phyloP scores from a whole-genome alignment of 2,329 filamentous ascomycete genomes.

The Tolypocladium guangdongense region DNA sequence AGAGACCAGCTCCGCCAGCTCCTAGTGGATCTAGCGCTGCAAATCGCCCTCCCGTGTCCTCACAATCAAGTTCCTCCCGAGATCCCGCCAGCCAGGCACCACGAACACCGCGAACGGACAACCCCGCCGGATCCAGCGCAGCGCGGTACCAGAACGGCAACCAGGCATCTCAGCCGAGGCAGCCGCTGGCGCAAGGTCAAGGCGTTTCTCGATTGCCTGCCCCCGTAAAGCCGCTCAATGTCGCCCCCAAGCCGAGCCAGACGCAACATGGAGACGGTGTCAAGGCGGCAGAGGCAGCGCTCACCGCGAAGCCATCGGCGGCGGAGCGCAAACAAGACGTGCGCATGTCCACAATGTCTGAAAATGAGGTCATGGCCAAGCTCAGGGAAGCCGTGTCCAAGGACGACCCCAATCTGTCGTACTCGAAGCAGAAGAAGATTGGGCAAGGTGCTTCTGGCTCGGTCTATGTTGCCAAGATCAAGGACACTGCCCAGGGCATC shows the following conservation, averaged over 20 bases:
- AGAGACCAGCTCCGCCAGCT: slow-evolving; percentile 72
- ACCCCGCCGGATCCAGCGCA: slow-evolving; percentile 34
- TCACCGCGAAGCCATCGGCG: slow-evolving; percentile 69
- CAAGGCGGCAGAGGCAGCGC: slow-evolving; percentile 80
- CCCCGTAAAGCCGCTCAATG: slow-evolving; percentile 69
- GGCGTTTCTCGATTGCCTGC: slow-evolving; percentile 41
- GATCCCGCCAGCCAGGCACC: slow-evolving; percentile 30
- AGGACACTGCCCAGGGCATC: slow-evolving; percentile 77
- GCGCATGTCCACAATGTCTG: slow-evolving; percentile 97
- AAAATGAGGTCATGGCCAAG: slow-evolving; percentile 93
- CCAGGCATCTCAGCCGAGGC: slow-evolving; percentile 39
- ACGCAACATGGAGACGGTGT: slow-evolving; percentile 51
- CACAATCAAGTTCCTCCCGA: slow-evolving; percentile 39
- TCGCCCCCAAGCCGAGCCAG: slow-evolving; percentile 52
- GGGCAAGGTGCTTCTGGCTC: slow-evolving; percentile 96
- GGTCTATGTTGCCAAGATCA: slow-evolving; percentile 94
- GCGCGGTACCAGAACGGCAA: slow-evolving; percentile 47
- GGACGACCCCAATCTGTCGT: slow-evolving; percentile 86
- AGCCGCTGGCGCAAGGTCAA: slow-evolving; percentile 33
- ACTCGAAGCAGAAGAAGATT: slow-evolving; percentile 99
- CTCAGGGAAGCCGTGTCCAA: slow-evolving; percentile 91
- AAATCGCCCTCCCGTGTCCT: slow-evolving; percentile 33
- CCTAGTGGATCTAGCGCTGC: slow-evolving; percentile 31
- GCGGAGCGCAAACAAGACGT: slow-evolving; percentile 79
- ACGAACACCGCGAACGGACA: slow-evolving; percentile 35